Percentiles rank a stretch among this genome's conserved stretches.
phyloP scores from a whole-genome alignment of 2,329 filamentous ascomycete genomes.

The Corynespora cassiicola region DNA sequence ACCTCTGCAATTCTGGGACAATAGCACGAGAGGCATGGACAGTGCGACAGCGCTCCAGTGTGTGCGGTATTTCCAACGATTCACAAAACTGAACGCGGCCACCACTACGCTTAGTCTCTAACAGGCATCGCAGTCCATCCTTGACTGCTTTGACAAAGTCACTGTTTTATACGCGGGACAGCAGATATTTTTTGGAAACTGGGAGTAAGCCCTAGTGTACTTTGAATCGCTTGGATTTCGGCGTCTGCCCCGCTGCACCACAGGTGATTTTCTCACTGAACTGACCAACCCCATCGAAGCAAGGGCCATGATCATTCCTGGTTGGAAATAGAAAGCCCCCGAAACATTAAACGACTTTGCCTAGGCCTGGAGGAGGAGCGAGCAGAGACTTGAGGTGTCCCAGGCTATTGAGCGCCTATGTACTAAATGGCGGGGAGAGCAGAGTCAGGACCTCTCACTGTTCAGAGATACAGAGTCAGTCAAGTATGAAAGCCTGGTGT shows the following conservation, averaged over 20 bases:
- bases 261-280: slow-evolving; percentile 74
- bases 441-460: no score
- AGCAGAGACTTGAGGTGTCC: no score
- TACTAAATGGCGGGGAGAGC: no score
- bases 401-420: no score
- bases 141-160: slow-evolving; percentile 72
- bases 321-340: no score
- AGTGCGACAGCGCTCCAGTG: slow-evolving; percentile 34
- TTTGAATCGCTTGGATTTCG: slow-evolving; percentile 71
- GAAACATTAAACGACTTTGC: no score
- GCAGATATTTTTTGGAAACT: slow-evolving; percentile 74
- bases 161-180: slow-evolving; percentile 74
- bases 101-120: slow-evolving; percentile 65
- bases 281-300: slow-evolving; percentile 59
- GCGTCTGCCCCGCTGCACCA: slow-evolving; percentile 69
- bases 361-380: no score
- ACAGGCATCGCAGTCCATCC: slow-evolving; percentile 42
- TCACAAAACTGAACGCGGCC: slow-evolving; percentile 64
- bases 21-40: slow-evolving; percentile 72
- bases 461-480: no score
- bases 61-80: neutral
- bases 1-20: slow-evolving; percentile 72
- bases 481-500: no score
- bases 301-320: neutral
- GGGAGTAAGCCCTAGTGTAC: slow-evolving; percentile 62